A percentile compares a stretch with the other conserved stretches of the same genome.
These are phyloP conservation scores for Pichia sp. DNA, from an alignment of 1,139 yeast species.

Conservation along the genomic window DNA sequence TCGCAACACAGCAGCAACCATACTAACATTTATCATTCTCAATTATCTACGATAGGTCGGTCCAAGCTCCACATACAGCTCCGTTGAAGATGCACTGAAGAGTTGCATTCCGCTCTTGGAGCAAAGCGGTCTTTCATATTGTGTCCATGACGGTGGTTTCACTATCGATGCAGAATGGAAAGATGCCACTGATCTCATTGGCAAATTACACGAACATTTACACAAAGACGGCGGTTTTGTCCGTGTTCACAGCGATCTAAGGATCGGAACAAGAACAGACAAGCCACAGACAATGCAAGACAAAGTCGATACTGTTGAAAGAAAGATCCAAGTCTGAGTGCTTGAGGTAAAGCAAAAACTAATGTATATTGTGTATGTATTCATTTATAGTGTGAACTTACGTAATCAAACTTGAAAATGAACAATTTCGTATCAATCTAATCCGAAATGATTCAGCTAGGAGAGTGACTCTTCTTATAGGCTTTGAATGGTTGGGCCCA, in stretches of 20 bases:
- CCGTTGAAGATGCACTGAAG: slow-evolving; percentile 9
- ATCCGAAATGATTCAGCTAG: no score
- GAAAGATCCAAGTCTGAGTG: slow-evolving; percentile 39
- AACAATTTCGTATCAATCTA: no score
- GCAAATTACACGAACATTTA: slow-evolving; percentile 66
- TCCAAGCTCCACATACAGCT: background rate
- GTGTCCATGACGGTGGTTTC: slow-evolving; percentile 47
- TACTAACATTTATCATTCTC: background rate
- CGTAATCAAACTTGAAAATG: no score
- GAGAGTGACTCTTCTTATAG: no score
- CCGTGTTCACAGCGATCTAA: slow-evolving; percentile 76
- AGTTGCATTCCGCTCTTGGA: slow-evolving; percentile 4
- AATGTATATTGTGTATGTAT: no score
- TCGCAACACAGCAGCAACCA: background rate
- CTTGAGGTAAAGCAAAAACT: no score
- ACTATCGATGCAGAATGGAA: slow-evolving; percentile 90
- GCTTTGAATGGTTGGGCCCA: no score
- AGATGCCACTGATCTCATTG: slow-evolving; percentile 73
- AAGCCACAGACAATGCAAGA: slow-evolving; percentile 69
- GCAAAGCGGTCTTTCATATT: slow-evolving; percentile 8
- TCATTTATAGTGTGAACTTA: no score
- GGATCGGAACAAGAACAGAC: slow-evolving; percentile 76
- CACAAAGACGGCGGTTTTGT: slow-evolving; percentile 61
- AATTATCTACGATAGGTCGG: slow-evolving; percentile 6
- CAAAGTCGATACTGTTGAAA: slow-evolving; percentile 57